phyloP scores from a whole-genome alignment of 495 filamentous ascomycete genomes.

The Chlorociboria aeruginascens region DNA sequence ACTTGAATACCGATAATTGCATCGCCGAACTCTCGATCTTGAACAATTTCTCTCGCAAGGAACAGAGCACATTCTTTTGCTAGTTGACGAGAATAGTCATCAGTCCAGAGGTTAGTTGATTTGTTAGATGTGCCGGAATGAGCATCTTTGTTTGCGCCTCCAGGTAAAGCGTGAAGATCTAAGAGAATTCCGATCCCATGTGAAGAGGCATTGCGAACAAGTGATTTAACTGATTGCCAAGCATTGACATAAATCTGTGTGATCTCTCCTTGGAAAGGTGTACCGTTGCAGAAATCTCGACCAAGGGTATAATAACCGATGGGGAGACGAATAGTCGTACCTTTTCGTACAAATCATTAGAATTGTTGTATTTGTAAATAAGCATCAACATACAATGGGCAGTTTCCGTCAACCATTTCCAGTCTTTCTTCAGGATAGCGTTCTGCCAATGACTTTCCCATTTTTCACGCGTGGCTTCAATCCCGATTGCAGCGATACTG shows the following conservation, averaged over 20 bases:
- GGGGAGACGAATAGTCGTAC: slow-evolving; percentile 42
- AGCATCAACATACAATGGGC: slow-evolving; percentile 9
- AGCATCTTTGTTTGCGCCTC: slow-evolving; percentile 35
- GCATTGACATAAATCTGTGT: slow-evolving; percentile 34
- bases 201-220: slow-evolving; percentile 27
- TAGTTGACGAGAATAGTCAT: slow-evolving; percentile 21
- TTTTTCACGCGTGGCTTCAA: slow-evolving; percentile 30
- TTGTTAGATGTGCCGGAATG: slow-evolving; percentile 38
- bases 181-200: slow-evolving; percentile 39
- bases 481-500: slow-evolving; percentile 27
- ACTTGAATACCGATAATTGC: slow-evolving; percentile 37
- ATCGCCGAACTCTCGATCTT: slow-evolving; percentile 20
- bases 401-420: slow-evolving; percentile 31
- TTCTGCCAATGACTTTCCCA: slow-evolving; percentile 39
- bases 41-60: slow-evolving; percentile 29
- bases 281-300: slow-evolving; percentile 31
- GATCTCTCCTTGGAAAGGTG: slow-evolving; percentile 29
- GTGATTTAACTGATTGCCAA: slow-evolving; percentile 30
- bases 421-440: slow-evolving; percentile 32
- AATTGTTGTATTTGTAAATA: no score
- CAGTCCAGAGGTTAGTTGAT: slow-evolving; percentile 32
- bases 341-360: slow-evolving; percentile 10
- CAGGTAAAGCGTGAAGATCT: slow-evolving; percentile 44
- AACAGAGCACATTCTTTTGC: slow-evolving; percentile 29
- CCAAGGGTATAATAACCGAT: slow-evolving; percentile 44